Evolutionary conservation across 345 rosid species (phyloP), one percentile per base, ranked within the genome.

Genomic region (Euphorbia lathyris): DNA sequence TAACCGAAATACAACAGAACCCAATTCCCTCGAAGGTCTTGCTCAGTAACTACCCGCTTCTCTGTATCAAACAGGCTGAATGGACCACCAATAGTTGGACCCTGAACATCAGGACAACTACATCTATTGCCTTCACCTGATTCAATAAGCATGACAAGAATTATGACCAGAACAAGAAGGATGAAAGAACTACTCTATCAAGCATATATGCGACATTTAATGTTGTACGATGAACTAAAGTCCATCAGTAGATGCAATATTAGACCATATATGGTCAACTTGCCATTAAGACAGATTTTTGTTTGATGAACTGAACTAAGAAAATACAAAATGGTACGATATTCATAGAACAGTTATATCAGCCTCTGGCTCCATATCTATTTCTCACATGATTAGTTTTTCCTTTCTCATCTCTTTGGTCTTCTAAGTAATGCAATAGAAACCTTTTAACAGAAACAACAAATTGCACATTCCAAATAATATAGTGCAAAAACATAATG

Each of bases 1-100:
- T 92, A 92, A 22, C 99, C 99, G 53, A 95, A 95, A 86, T 88
- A 86, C 42, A 95, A 78, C 51, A 92, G 84, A 78, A 85, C 77
- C 99, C 98, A 95, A 34, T 89, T 86, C 59, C 98, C 97, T 1
- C 71, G 63, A 47, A 95, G 81, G 73, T 83, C 78, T 52, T 74
- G 45, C 73, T 86, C 89, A 10, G 89, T 87, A 42, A 95, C 83
- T 1, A 72, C 65, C 72, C 48, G 83, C 64, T 82, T 78, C 70
- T 86, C 84, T 7, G 88, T 81, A 82, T 88, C 83, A 32, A 83
- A 68, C 60, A 90, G 82, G 57, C 87, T 75, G 71, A 88, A 92
- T 20, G 99, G 94, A 25, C 98, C 97, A 34, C 98, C 94, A 26
- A 92, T 86, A 20, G 78, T 79, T 1, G 97, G 96, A 76, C 91